Conservation (phyloP, 2,329 filamentous ascomycete species). For the Fonsecaea pugnacius region DNA sequence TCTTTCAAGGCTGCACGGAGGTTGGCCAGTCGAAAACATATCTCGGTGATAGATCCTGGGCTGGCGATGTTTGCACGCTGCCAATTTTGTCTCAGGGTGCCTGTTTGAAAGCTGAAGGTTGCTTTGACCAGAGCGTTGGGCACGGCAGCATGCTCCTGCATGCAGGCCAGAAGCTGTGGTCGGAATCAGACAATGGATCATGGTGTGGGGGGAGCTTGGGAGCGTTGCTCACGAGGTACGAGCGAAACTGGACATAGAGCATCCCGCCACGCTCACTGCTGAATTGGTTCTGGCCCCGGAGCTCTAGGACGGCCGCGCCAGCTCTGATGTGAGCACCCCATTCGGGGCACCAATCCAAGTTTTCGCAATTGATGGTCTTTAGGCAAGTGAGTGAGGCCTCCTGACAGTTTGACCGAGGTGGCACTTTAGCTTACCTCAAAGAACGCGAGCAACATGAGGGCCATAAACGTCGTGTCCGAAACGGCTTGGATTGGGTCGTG, state of each 20-base stretch:
- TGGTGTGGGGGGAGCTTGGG: not conserved
- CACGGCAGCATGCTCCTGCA: conserved; percentile 20
- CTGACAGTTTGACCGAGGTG: not conserved
- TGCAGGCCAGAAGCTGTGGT: conserved; percentile 18
- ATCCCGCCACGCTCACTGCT: conserved; percentile 23
- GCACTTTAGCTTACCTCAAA: conserved; percentile 40
- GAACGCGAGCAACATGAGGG: conserved; percentile 44
- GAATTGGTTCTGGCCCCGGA: conserved; percentile 31
- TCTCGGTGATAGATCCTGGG: conserved; percentile 21
- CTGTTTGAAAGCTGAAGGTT: conserved; percentile 17
- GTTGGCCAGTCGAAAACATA: conserved; percentile 22
- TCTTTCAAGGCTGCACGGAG: conserved; percentile 15
- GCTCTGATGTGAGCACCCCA: conserved; percentile 28
- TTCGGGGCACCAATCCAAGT: conserved; percentile 17
- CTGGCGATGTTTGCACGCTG: conserved; percentile 16
- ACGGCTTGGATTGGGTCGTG: conserved; percentile 40
- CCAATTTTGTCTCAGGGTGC: conserved; percentile 17
- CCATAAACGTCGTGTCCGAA: conserved; percentile 46
- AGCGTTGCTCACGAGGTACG: conserved; percentile 28
- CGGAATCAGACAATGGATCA: not conserved
- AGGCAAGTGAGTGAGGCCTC: not conserved
- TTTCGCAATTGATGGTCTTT: conserved; percentile 22
- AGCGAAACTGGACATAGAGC: conserved; percentile 34
- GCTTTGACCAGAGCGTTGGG: conserved; percentile 15
- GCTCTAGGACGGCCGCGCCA: conserved; percentile 32